Evolutionary conservation across 495 filamentous ascomycete species (phyloP).

Genomic region (Penicillium diatomitis): DNA sequence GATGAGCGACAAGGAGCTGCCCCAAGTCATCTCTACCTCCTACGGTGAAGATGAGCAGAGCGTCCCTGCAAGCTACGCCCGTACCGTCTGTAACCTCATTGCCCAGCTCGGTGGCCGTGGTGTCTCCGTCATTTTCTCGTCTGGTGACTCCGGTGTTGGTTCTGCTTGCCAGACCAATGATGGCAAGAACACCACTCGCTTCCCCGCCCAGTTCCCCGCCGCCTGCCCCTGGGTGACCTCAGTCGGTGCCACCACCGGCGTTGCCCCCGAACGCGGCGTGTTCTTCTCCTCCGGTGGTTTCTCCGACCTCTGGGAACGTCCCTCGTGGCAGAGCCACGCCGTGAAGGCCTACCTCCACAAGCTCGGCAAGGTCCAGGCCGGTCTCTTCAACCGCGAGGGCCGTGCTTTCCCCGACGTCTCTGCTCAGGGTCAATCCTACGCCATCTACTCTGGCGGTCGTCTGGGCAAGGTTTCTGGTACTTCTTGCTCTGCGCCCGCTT

Average conservation of each 20-base stretch:
- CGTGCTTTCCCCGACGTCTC: constrained; percentile 69
- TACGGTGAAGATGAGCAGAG: constrained; percentile 77
- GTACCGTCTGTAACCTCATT: constrained; percentile 59
- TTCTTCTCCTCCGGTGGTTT: constrained; percentile 60
- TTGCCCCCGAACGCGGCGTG: constrained; percentile 47
- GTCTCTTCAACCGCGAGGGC: constrained; percentile 51
- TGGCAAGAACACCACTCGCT: constrained; percentile 54
- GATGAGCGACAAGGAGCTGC: constrained; percentile 44
- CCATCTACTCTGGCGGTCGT: constrained; percentile 44
- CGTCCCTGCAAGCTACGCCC: constrained; percentile 57
- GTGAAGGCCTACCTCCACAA: constrained; percentile 48
- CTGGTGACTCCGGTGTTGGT: constrained; percentile 66
- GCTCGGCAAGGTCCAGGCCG: constrained; percentile 36
- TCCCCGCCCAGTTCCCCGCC: constrained; percentile 63
- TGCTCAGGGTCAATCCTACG: constrained; percentile 49
- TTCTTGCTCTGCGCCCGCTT: constrained; percentile 53
- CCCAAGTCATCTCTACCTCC: constrained; percentile 66
- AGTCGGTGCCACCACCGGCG: constrained; percentile 55
- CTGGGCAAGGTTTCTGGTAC: constrained; percentile 51
- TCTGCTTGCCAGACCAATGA: constrained; percentile 57
- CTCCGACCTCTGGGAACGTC: constrained; percentile 53
- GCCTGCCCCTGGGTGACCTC: constrained; percentile 66
- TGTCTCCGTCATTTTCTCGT: constrained; percentile 61
- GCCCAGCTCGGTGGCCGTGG: constrained; percentile 68
- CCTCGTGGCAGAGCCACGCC: constrained; percentile 50